Evolutionary conservation across 129 eudicot genomes (phyloP).

Genomic region (Tagetes patula): DNA sequence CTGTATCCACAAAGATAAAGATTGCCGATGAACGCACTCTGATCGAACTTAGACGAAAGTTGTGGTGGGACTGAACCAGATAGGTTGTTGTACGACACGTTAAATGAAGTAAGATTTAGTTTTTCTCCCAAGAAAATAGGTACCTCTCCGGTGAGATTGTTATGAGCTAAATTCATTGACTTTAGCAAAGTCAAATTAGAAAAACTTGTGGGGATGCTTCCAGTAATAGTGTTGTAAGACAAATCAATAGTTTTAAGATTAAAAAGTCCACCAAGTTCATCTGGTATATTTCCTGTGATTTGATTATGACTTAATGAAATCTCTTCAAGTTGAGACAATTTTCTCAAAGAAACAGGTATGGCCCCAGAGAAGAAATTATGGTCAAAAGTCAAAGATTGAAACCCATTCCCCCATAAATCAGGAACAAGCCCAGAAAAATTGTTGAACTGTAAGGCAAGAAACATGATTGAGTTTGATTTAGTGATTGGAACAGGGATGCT

Average conservation of each 20-base stretch:
- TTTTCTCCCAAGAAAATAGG: slow-evolving; percentile 55
- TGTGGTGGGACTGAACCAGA: slow-evolving; percentile 69
- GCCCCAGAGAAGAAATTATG: slow-evolving; percentile 51
- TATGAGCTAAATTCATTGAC: slow-evolving; percentile 44
- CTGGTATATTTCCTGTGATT: slow-evolving; percentile 47
- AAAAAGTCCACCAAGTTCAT: slow-evolving; percentile 45
- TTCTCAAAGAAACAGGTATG: slow-evolving; percentile 50
- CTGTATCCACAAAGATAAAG: slow-evolving; percentile 77
- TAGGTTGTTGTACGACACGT: slow-evolving; percentile 76
- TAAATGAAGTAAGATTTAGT: slow-evolving; percentile 61
- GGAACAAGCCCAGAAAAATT: slow-evolving; percentile 69
- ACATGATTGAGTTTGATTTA: slow-evolving; percentile 54
- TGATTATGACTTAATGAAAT: slow-evolving; percentile 55
- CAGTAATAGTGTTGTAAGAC: slow-evolving; percentile 52
- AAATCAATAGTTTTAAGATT: slow-evolving; percentile 55
- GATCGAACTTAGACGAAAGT: slow-evolving; percentile 54
- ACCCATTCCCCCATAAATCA: slow-evolving; percentile 49
- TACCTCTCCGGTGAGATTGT: slow-evolving; percentile 59
- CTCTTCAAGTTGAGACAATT: slow-evolving; percentile 45
- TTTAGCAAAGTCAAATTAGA: slow-evolving; percentile 39
- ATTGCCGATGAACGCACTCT: slow-evolving; percentile 72
- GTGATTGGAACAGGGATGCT: slow-evolving; percentile 52
- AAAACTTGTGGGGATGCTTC: slow-evolving; percentile 55
- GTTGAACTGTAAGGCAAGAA: slow-evolving; percentile 56
- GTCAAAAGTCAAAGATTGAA: slow-evolving; percentile 53